A percentile compares a stretch with the other conserved stretches of the same genome.
Conservation (phyloP, 495 filamentous ascomycete genomes). For the Penicillium salamii region DNA sequence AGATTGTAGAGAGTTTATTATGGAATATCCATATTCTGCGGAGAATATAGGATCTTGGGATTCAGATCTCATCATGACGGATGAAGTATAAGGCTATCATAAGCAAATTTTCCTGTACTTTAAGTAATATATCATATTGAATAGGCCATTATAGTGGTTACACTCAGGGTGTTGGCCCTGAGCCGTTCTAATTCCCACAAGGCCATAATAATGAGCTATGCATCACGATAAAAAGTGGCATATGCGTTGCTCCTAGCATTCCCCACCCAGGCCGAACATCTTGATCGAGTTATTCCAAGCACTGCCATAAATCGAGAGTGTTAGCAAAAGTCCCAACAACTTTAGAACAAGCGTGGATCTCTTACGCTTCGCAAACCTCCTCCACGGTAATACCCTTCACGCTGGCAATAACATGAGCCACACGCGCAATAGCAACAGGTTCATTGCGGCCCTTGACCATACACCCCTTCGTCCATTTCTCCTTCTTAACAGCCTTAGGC, state of each 20-base stretch:
- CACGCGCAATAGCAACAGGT: conserved; percentile 74
- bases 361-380: conserved; percentile 80
- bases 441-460: conserved; percentile 95
- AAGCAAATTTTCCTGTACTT: no score
- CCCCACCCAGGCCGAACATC: conserved; percentile 72
- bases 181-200: no score
- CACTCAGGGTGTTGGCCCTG: no score
- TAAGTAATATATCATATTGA: no score
- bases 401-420: conserved; percentile 81
- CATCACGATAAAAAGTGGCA: no score
- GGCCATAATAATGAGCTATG: no score
- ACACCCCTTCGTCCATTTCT: conserved; percentile 77
- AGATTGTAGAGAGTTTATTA: neutral
- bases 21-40: neutral
- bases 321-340: conserved; percentile 8
- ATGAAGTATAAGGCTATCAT: neutral
- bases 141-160: no score
- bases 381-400: conserved; percentile 77
- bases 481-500: conserved; percentile 78
- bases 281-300: conserved; percentile 79
- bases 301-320: conserved; percentile 23
- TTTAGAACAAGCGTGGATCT: conserved; percentile 10
- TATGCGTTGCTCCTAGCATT: no score
- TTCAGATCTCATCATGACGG: neutral
- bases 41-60: neutral